These are phyloP conservation scores for Skeletonema marinoi DNA, from an alignment of 108 stramenopile species.

Conservation along the genomic window DNA sequence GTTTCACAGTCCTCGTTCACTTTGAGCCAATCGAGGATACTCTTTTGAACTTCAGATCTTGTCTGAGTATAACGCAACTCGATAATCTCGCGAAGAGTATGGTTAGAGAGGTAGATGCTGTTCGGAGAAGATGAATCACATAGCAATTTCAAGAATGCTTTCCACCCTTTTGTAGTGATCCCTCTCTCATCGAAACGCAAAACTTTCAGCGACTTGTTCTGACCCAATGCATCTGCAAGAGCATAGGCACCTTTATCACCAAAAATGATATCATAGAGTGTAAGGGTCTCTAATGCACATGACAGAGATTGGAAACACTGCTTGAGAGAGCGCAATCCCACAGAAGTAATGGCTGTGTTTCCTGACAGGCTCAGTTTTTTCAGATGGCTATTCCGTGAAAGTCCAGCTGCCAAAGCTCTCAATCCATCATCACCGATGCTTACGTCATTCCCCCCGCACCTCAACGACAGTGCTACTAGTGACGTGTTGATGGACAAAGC, in stretches of 20 bases:
- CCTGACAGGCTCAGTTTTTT: not conserved
- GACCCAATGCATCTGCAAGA: not conserved
- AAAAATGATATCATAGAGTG: not conserved
- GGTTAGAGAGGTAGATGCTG: not conserved
- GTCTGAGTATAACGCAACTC: not conserved
- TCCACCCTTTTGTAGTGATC: not conserved
- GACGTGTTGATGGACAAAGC: not conserved
- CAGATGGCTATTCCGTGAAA: not conserved
- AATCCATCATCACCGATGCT: not conserved
- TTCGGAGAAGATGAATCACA: not conserved
- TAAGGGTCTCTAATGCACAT: not conserved
- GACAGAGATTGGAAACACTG: not conserved
- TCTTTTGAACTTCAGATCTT: not conserved
- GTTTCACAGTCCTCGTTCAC: not conserved
- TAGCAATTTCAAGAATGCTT: not conserved
- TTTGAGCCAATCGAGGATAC: not conserved
- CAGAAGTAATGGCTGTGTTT: not conserved
- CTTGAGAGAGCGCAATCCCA: not conserved
- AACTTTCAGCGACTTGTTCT: not conserved
- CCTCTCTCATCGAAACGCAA: not conserved
- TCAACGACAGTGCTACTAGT: not conserved
- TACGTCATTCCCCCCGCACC: not conserved
- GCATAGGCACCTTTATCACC: not conserved
- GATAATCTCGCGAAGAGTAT: not conserved
- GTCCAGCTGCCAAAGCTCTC: not conserved